Evolutionary conservation across 306 rosid species (phyloP).

Genomic region (Cyclanthera cordifolia): DNA sequence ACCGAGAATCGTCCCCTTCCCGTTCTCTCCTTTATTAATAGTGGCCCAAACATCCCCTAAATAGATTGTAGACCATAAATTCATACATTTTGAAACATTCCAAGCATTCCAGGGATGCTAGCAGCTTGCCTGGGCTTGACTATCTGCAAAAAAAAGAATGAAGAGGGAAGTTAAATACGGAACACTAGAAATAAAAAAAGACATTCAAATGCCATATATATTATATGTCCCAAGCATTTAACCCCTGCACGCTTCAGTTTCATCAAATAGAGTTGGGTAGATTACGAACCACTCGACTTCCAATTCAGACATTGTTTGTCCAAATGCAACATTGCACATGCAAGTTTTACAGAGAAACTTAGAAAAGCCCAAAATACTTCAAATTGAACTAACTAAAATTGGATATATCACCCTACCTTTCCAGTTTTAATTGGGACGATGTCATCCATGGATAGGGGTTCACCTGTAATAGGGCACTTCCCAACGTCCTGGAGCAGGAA

Average conservation of each 20-base stretch:
- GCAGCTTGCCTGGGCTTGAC: constrained; percentile 99
- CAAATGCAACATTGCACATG: not conserved
- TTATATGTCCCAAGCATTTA: not conserved
- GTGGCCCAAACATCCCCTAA: too few species aligned
- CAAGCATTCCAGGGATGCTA: constrained; percentile 98
- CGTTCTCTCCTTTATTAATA: too few species aligned
- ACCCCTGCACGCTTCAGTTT: not conserved
- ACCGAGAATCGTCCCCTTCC: too few species aligned
- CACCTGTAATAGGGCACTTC: constrained; percentile 89
- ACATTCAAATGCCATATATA: not conserved
- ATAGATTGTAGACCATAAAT: constrained; percentile 5
- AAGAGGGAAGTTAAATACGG: not conserved
- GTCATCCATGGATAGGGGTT: constrained; percentile 62
- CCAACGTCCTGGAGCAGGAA: constrained; percentile 63
- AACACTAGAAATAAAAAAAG: not conserved
- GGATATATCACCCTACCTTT: constrained; percentile 42
- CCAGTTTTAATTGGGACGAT: constrained; percentile 77
- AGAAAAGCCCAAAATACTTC: not conserved
- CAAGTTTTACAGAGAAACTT: not conserved
- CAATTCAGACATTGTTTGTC: not conserved
- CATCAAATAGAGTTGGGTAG: constrained; percentile 1
- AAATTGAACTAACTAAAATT: not conserved
- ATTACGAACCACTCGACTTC: constrained; percentile 14
- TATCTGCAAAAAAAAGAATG: constrained; percentile 44
- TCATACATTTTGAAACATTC: constrained; percentile 93